Conservation (phyloP, 2,329 filamentous ascomycete genomes). For the Diaporthe amygdali region DNA sequence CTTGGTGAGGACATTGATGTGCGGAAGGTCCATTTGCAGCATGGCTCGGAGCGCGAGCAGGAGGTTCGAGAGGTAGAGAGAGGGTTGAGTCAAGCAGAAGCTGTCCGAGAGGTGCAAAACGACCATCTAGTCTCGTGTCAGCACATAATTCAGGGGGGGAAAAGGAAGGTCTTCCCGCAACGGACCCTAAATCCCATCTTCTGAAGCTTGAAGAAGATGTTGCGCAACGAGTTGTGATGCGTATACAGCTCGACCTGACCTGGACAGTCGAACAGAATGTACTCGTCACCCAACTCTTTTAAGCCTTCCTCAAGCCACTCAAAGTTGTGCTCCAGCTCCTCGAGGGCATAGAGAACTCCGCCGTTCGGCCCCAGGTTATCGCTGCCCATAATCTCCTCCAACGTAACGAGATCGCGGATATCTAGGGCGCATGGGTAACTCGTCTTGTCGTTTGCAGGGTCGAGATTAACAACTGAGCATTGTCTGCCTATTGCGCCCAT, state of each 20-base stretch:
- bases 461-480: conserved; percentile 94
- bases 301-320: conserved; percentile 88
- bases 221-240: conserved; percentile 88
- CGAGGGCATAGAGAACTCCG: conserved; percentile 88
- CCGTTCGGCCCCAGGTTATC: conserved; percentile 93
- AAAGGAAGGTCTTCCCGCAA: conserved; percentile 9
- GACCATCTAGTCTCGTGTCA: conserved; percentile 68
- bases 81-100: conserved; percentile 90
- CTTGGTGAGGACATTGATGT: conserved; percentile 95
- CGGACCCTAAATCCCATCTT: conserved; percentile 91
- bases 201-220: conserved; percentile 89
- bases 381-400: conserved; percentile 94
- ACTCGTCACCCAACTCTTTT: conserved; percentile 84
- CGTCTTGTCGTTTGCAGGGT: conserved; percentile 94
- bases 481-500: conserved; percentile 93
- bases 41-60: conserved; percentile 93
- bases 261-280: conserved; percentile 93
- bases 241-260: conserved; percentile 98
- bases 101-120: conserved; percentile 94
- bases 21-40: conserved; percentile 97
- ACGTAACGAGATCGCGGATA: conserved; percentile 83
- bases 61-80: conserved; percentile 92
- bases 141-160: background rate
- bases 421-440: conserved; percentile 90
- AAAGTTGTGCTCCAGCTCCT: conserved; percentile 92